A percentile compares a stretch with the other conserved stretches of the same genome.
Evolutionary conservation across 306 rosid species (phyloP).

Genomic region (Lotus japonicus): DNA sequence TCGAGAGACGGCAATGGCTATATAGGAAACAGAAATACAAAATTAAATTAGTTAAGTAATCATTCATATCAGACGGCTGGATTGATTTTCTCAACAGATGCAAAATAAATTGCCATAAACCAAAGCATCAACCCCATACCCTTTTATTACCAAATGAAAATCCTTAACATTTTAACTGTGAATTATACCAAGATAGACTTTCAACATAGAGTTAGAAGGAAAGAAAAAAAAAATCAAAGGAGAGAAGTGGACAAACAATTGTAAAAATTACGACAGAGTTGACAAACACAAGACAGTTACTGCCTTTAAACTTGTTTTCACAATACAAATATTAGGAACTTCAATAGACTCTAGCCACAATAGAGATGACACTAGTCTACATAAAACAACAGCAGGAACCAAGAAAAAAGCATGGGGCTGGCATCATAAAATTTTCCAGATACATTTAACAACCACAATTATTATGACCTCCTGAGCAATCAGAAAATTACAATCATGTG

Average conservation of each 20-base stretch:
- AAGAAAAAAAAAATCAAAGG: not conserved
- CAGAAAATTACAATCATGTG: not conserved
- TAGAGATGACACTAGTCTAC: not conserved
- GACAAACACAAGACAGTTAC: not conserved
- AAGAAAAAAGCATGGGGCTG: not conserved
- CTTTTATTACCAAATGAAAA: not conserved
- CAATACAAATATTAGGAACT: not conserved
- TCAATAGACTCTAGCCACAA: not conserved
- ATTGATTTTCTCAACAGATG: not conserved
- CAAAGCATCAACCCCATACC: not conserved
- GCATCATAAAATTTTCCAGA: not conserved
- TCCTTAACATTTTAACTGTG: not conserved
- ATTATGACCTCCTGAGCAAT: not conserved
- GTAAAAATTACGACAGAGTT: not conserved
- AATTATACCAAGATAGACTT: not conserved
- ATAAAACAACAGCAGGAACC: not conserved
- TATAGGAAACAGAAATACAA: conserved; percentile 26
- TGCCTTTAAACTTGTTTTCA: not conserved
- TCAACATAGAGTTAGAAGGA: not conserved
- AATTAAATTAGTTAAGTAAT: not conserved
- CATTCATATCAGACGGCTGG: not conserved
- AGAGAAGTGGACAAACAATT: not conserved
- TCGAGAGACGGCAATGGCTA: conserved; percentile 95
- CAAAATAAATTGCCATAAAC: not conserved
- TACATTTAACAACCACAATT: conserved; percentile 16